Conservation (phyloP, 2,329 filamentous ascomycete genomes). For the Aspergillus sp. region DNA sequence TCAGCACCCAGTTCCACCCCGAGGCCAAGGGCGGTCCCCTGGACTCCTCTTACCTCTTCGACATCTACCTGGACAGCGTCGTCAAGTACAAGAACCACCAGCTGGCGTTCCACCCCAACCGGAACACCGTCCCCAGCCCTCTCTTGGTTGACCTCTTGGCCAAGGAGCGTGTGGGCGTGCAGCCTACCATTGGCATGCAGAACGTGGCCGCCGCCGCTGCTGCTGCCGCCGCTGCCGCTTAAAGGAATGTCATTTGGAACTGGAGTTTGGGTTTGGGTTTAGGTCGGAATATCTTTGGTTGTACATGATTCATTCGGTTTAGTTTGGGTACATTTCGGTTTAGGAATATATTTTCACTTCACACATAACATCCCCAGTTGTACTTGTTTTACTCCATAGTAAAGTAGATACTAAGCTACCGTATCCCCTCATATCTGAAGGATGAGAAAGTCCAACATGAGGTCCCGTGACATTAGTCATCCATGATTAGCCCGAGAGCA, state of each 20-base stretch:
- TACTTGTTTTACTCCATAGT: background rate
- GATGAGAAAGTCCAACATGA: too few species aligned
- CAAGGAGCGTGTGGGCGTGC: conserved; percentile 92
- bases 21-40: conserved; percentile 97
- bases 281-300: conserved; percentile 12
- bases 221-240: conserved; percentile 31
- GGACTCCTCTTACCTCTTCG: conserved; percentile 94
- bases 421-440: too few species aligned
- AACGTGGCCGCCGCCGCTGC: conserved; percentile 41
- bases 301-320: conserved; percentile 11
- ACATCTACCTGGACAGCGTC: conserved; percentile 91
- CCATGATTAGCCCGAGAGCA: too few species aligned
- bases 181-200: conserved; percentile 62
- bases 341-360: conserved; percentile 30
- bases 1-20: conserved; percentile 98
- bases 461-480: too few species aligned
- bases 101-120: conserved; percentile 66
- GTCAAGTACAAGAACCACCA: conserved; percentile 85
- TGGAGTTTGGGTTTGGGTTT: conserved; percentile 19
- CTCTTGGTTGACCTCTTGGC: conserved; percentile 86
- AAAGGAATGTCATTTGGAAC: conserved; percentile 8
- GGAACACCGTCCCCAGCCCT: conserved; percentile 84
- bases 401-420: too few species aligned
- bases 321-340: conserved; percentile 12
- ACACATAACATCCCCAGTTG: conserved; percentile 19